phyloP scores from a whole-genome alignment of 345 rosid species.

The Populus pruinosa region DNA sequence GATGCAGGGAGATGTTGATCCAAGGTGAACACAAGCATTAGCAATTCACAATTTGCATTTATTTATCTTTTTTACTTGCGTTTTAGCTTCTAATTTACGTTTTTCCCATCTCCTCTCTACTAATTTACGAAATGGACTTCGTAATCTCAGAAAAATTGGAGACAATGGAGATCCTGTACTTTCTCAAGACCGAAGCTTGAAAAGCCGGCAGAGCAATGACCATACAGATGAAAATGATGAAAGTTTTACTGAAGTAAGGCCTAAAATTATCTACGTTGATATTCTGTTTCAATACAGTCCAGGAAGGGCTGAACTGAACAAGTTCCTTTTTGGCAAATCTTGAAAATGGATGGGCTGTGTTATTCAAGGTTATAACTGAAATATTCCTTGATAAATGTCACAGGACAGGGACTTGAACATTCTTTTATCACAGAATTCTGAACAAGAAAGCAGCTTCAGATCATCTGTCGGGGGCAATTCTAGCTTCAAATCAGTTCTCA shows the following conservation, averaged over 20 bases:
- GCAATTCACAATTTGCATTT: background rate
- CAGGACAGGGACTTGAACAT: slow-evolving; percentile 13
- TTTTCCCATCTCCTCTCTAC: background rate
- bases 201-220: slow-evolving; percentile 47
- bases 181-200: slow-evolving; percentile 43
- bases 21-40: slow-evolving; percentile 13
- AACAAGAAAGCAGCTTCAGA: slow-evolving; percentile 21
- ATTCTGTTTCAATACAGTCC: background rate
- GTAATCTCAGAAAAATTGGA: slow-evolving; percentile 31
- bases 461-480: slow-evolving; percentile 6
- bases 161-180: slow-evolving; percentile 43
- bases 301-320: background rate
- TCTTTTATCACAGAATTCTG: slow-evolving; percentile 19
- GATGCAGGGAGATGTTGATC: slow-evolving; percentile 23
- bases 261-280: background rate
- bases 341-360: slow-evolving; percentile 4
- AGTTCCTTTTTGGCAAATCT: background rate
- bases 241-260: slow-evolving; percentile 48
- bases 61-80: slow-evolving; percentile 8
- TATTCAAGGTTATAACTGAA: slow-evolving; percentile 5
- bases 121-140: slow-evolving; percentile 8
- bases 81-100: background rate
- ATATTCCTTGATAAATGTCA: background rate
- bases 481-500: slow-evolving; percentile 23
- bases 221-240: slow-evolving; percentile 35